These are phyloP conservation scores for Xylariaceae sp. DNA, from an alignment of 2,329 filamentous ascomycete genomes.

Conservation along the genomic window DNA sequence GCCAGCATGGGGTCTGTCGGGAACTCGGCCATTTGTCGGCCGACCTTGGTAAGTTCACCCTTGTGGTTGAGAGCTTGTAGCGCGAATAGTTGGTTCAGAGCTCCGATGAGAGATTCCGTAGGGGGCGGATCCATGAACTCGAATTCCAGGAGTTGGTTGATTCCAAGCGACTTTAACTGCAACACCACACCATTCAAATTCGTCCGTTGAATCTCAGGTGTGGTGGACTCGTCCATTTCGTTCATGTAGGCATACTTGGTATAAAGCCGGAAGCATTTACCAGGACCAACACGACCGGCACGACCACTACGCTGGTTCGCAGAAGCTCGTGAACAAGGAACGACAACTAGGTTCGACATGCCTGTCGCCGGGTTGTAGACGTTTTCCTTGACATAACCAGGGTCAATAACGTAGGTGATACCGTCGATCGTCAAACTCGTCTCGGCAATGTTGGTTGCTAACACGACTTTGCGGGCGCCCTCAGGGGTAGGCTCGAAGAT, in stretches of 20 bases:
- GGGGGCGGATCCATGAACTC: constrained; percentile 95
- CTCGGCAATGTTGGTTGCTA: constrained; percentile 96
- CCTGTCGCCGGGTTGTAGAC: constrained; percentile 86
- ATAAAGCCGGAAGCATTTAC: constrained; percentile 89
- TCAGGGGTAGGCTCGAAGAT: constrained; percentile 92
- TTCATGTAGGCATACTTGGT: constrained; percentile 93
- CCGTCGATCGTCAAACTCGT: constrained; percentile 94
- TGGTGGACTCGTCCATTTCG: constrained; percentile 87
- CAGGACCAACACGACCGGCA: constrained; percentile 85
- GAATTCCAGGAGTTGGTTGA: constrained; percentile 88
- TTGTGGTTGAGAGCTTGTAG: constrained; percentile 83
- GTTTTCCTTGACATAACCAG: constrained; percentile 93
- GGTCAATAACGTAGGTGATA: constrained; percentile 93
- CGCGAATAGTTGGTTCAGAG: constrained; percentile 86
- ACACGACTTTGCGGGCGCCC: constrained; percentile 79
- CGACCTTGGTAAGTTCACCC: constrained; percentile 83
- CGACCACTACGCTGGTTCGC: constrained; percentile 90
- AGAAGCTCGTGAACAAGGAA: constrained; percentile 84
- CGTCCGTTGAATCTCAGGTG: constrained; percentile 86
- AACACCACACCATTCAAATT: constrained; percentile 82
- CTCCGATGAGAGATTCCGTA: constrained; percentile 80
- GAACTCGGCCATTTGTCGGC: constrained; percentile 92
- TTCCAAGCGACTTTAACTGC: constrained; percentile 81
- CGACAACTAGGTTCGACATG: constrained; percentile 87
- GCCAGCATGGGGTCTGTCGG: constrained; percentile 88